Conservation (phyloP, 208 protist species). For the Trypanosoma caninum region DNA sequence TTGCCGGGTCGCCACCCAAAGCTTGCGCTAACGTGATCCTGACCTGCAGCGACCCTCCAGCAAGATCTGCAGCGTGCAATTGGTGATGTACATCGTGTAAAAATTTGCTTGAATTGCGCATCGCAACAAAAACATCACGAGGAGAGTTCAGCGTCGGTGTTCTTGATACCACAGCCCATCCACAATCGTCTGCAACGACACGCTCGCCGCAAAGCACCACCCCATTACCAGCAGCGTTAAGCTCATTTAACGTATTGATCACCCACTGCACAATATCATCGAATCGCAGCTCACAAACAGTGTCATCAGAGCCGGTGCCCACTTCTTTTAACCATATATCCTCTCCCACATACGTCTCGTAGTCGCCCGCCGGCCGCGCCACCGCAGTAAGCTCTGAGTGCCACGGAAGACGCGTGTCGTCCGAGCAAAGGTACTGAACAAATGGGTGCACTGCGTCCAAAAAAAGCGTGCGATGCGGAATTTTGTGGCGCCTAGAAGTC, state of each 20-base stretch:
- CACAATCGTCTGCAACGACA: slow-evolving; percentile 74
- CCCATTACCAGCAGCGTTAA: slow-evolving; percentile 35
- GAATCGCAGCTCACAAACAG: slow-evolving; percentile 20
- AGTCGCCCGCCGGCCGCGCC: slow-evolving; percentile 42
- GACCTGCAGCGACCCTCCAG: slow-evolving; percentile 2
- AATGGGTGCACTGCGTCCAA: slow-evolving; percentile 35
- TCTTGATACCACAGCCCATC: slow-evolving; percentile 72
- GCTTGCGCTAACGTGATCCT: slow-evolving; percentile 64
- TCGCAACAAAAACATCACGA: slow-evolving; percentile 74
- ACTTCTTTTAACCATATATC: slow-evolving; percentile 44
- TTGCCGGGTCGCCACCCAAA: slow-evolving; percentile 41
- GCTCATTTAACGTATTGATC: slow-evolving; percentile 1
- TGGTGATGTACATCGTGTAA: slow-evolving; percentile 62
- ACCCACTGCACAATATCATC: slow-evolving; percentile 65
- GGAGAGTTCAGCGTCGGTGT: slow-evolving; percentile 40
- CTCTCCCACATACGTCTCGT: slow-evolving; percentile 82
- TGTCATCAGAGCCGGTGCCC: not conserved
- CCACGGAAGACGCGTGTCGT: slow-evolving; percentile 71
- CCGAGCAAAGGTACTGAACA: slow-evolving; percentile 64
- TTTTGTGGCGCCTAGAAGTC: slow-evolving; percentile 29
- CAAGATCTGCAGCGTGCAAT: not conserved
- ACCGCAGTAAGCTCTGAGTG: slow-evolving; percentile 38
- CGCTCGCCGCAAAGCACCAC: slow-evolving; percentile 78
- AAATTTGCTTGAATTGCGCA: slow-evolving; percentile 81
- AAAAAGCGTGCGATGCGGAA: slow-evolving; percentile 55